Base-by-base conservation (phyloP, 306 rosid species). In the Cyamopsis tetragonoloba region DNA sequence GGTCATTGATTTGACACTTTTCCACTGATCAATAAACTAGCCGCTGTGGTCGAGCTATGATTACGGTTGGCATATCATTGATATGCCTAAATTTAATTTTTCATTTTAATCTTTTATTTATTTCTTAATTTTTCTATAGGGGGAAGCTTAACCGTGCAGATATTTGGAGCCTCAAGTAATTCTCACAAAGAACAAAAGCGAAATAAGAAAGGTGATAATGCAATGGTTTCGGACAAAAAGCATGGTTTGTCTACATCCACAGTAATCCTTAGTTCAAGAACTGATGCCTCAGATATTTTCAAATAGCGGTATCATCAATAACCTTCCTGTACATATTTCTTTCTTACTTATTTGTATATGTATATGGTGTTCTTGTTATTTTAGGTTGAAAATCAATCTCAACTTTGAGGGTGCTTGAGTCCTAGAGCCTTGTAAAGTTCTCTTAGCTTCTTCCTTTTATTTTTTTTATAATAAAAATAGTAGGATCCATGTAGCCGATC, bases 141-240 rank as follows among this genome's bases (percentile, higher is more conserved):
- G 59, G 96, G 96, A 62, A 88, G 92, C 83, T 69, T 88, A 53
- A 60, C 92, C 7, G 88, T 88, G 59, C 89, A 88, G 82, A 63
- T 88, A 56, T 48, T 78, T 62, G 88, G 88, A 54, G 59, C 83
- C 15, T 51, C 79, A 23, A 8, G 73, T 8, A 58, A 80, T 39
- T 72, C 86, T 10, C 27, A 28, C 11, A 49, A 69, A 77, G 61
- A 67, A 69, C 72, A 58, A 27, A 70, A 57, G 8, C 26, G 9
- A 66, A 49, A n/a, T 61, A 56, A 79, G 77, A 74, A 79, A 68
- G 75, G 73, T 39, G 77, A 50, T 44, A 37, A 22, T 22, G 35
- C 48, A 1, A 50, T 58, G 49, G 61, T 49, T 48, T 67, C 80
- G 0, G 80, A 68, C 31, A 44, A 86, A n/a, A 62, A 70, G 14